A percentile compares a stretch with the other conserved stretches of the same genome.
phyloP scores from a whole-genome alignment of 441 rosid genomes.

The Kokia cookei region DNA sequence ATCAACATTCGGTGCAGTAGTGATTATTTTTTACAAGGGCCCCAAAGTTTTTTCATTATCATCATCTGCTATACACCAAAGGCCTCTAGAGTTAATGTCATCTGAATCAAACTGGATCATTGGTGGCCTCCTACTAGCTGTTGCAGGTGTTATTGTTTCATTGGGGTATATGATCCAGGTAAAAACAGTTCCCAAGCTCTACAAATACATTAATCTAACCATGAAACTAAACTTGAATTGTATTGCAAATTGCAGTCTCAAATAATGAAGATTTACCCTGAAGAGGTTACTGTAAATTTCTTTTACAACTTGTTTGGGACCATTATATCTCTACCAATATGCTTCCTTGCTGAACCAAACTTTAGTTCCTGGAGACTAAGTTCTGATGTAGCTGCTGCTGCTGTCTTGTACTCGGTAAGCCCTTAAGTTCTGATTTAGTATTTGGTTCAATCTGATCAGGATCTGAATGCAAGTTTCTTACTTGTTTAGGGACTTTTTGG shows the following conservation, averaged over 20 bases:
- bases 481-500: slow-evolving; percentile 35
- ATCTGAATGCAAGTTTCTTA: neutral
- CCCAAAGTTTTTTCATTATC: slow-evolving; percentile 24
- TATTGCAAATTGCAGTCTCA: slow-evolving; percentile 34
- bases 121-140: slow-evolving; percentile 37
- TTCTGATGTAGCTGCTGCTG: slow-evolving; percentile 23
- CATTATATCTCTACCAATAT: slow-evolving; percentile 28
- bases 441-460: neutral
- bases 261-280: slow-evolving; percentile 56
- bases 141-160: slow-evolving; percentile 25
- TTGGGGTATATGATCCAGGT: slow-evolving; percentile 49
- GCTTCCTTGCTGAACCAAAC: slow-evolving; percentile 28
- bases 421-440: neutral
- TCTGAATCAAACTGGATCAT: slow-evolving; percentile 30
- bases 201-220: neutral
- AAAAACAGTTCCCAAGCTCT: neutral
- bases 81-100: neutral
- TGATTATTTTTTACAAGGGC: slow-evolving; percentile 48
- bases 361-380: slow-evolving; percentile 35
- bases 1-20: slow-evolving; percentile 52
- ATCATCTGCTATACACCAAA: neutral
- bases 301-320: slow-evolving; percentile 27
- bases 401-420: slow-evolving; percentile 14
- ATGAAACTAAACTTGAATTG: neutral
- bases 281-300: slow-evolving; percentile 37